A percentile compares a stretch with the other conserved stretches of the same genome.
These are phyloP conservation scores for Cutaneotrichosporon sp. DNA, from an alignment of 1,284 basidiomycete genomes.

Conservation along the genomic window DNA sequence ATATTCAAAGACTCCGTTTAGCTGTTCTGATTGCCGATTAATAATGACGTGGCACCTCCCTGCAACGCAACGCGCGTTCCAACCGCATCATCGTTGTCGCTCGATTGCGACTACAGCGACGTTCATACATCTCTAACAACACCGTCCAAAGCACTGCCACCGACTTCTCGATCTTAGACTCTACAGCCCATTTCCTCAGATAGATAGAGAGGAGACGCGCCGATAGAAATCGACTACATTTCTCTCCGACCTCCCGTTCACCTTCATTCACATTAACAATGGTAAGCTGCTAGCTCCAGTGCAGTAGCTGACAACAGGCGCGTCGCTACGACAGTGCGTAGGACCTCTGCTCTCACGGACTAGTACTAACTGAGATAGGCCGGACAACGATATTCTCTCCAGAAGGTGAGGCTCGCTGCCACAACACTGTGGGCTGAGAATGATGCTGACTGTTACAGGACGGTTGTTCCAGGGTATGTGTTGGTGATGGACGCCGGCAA, in stretches of 20 bases:
- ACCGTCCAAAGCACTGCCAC: too few species aligned
- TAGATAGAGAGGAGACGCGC: neutral
- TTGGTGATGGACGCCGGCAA: neutral
- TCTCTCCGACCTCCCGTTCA: neutral
- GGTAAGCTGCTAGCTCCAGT: constrained; percentile 19
- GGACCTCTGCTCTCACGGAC: neutral
- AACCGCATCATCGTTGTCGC: constrained; percentile 3
- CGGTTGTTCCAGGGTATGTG: constrained; percentile 76
- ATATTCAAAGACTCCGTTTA: too few species aligned
- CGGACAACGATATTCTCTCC: constrained; percentile 93
- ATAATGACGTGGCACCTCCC: neutral
- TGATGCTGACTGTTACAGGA: constrained; percentile 53
- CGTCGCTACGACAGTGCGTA: constrained; percentile 81
- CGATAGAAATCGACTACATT: too few species aligned
- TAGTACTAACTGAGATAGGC: constrained; percentile 23
- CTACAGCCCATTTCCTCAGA: neutral
- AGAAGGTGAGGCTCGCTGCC: constrained; percentile 61
- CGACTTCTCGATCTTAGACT: neutral
- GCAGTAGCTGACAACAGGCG: constrained; percentile 54
- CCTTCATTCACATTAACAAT: constrained; percentile 15
- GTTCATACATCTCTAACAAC: too few species aligned
- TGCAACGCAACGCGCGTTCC: constrained; percentile 1
- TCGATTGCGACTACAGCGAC: too few species aligned
- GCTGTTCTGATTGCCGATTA: neutral
- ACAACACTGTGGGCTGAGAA: neutral